These are phyloP conservation scores for Tricholoma flavovirens DNA, from an alignment of 768 basidiomycete species.

Conservation along the genomic window DNA sequence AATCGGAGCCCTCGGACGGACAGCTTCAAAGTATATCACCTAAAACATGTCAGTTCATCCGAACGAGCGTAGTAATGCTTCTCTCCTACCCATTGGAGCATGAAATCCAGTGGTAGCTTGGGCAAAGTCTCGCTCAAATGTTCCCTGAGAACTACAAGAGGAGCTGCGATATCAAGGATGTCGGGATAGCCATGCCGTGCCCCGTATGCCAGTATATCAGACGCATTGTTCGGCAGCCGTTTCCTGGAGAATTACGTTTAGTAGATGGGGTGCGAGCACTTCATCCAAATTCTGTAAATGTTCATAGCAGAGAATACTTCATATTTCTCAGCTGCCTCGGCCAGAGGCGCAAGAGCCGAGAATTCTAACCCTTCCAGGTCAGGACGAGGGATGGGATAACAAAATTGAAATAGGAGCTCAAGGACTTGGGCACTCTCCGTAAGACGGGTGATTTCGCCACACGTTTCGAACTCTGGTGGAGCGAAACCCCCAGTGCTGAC, in stretches of 20 bases:
- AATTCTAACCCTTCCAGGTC: neutral
- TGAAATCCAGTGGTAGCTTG: neutral
- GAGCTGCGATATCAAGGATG: constrained; percentile 16
- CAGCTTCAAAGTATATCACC: neutral
- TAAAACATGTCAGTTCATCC: neutral
- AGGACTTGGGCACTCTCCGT: constrained; percentile 2
- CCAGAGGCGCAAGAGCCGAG: neutral
- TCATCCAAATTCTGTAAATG: neutral
- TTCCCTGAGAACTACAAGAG: constrained; percentile 4
- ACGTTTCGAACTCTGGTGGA: constrained; percentile 1
- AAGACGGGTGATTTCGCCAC: constrained; percentile 3
- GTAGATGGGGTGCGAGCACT: neutral
- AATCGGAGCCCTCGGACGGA: neutral
- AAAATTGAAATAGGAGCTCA: neutral
- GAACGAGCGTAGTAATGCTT: neutral
- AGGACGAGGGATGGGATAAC: constrained; percentile 5
- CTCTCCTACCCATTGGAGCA: neutral
- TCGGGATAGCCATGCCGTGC: constrained; percentile 2
- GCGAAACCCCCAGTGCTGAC: constrained; percentile 8
- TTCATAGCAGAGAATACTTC: neutral
- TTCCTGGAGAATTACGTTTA: neutral
- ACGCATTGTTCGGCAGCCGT: neutral
- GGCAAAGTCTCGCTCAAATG: neutral
- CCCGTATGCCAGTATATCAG: neutral
- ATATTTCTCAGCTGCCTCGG: neutral